Evolutionary conservation across 352 stramenopile species (phyloP), one percentile per base, ranked within the genome.

Genomic region (Globisporangium irregulare): DNA sequence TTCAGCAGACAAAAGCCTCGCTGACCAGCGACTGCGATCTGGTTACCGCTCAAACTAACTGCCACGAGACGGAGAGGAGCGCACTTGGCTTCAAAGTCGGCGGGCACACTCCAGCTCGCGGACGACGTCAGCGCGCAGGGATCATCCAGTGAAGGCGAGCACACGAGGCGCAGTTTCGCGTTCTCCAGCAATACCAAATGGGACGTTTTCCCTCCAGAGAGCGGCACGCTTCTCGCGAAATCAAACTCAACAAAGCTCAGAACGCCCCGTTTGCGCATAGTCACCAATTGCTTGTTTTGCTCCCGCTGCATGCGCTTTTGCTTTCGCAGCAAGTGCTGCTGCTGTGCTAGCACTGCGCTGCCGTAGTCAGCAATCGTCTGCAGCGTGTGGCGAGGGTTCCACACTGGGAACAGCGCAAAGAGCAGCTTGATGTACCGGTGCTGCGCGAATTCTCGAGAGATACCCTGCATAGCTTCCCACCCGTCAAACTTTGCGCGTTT

Each of bases 351-450:
- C 54, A 80, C 27, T 1, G 71, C 64, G 12, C 76, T 75, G 12
- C 60, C 72, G 53, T 81, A 84, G 2, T 84, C 81, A 0, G 70
- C 75, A 8, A 94, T 56, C 3, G 75, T 66, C n/a, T 77, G 71
- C 9, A 94, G 54, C 27, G 91, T 70, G 46, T 86, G 71, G 29
- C 77, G 65, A 2, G 86, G 85, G 67, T 91, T 85, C 85, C 82
- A 91, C 25, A 81, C 72, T 2, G 83, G 84, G 36, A 94, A 93
- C 1, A 94, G 59, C 3, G 84, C 78, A 56, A 94, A 84, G 51
- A 93, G 61, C 24, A 94, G 59, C 59, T 96, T 96, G 24, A 94
- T 69, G 73, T 93, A 95, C 56, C 89, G 90, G 61, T 96, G 86
- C 24, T 71, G 72, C 2, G 86, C 86, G 2, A 85, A 64, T 1